These are phyloP conservation scores for Neonectria hederae DNA, from an alignment of 2,329 filamentous ascomycete genomes.

Conservation along the genomic window DNA sequence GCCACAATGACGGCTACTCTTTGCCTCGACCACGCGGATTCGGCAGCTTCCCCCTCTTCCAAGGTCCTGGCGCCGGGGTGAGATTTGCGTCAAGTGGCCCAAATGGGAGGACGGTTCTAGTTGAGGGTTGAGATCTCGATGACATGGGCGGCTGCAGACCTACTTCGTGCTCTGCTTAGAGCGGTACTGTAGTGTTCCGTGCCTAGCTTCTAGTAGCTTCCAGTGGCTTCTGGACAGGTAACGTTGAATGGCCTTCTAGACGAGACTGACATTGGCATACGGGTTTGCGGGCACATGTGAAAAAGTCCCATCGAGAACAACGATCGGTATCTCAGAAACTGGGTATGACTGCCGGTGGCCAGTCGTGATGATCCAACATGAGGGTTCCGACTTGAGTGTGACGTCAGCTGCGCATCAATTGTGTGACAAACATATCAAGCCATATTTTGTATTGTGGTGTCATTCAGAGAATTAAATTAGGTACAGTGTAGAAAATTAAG, in stretches of 20 bases:
- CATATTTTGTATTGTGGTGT: background rate
- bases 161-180: background rate
- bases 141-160: background rate
- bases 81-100: background rate
- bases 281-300: no score
- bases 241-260: background rate
- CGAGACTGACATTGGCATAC: no score
- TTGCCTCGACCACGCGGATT: conserved; percentile 1
- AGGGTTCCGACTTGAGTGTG: background rate
- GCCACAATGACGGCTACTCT: conserved; percentile 32
- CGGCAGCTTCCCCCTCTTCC: background rate
- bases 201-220: background rate
- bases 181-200: background rate
- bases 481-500: background rate
- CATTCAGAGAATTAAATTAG: background rate
- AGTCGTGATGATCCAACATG: background rate
- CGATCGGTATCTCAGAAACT: background rate
- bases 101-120: background rate
- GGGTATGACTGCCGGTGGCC: background rate
- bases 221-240: background rate
- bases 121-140: background rate
- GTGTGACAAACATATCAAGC: background rate
- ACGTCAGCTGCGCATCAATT: background rate
- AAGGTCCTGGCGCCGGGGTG: background rate
- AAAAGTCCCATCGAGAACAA: background rate